Evolutionary conservation across 2,329 filamentous ascomycete genomes (phyloP), one percentile per base, ranked within the genome.

Genomic region (Cryphonectria nitschkei): DNA sequence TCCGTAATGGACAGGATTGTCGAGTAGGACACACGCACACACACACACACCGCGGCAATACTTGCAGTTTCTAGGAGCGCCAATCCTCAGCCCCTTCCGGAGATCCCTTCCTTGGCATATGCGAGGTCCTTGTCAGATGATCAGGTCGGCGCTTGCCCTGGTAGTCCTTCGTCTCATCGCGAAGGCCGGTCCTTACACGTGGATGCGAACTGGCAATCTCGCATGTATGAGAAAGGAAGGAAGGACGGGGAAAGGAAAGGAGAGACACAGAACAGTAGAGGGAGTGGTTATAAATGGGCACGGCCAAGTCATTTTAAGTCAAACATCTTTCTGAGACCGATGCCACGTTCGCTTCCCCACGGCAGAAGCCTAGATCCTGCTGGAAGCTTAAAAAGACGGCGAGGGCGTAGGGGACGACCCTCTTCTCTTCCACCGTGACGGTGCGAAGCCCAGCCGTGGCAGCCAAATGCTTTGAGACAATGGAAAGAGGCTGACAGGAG

Each of bases 31-130:
- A 54, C 43, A 37, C 50, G 37, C 43, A 50, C 19, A 46, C 37
- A 39, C 37, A 46, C 43, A 46, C 19, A 46, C 43, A 9, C 46
- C 46, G 22, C 46, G 64, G 46, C 32, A 32, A 37, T 37, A 68
- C 58, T 52, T 60, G 60, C 69, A 68, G 64, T 9, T 41, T 34
- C 29, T 68, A 41, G 41, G 54, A 41, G 68, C 64, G 64, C 68
- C 68, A 62, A 41, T n/a, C 29, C 26, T 54, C 68, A 70, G 56
- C 63, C 56, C 56, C 61, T 29, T 29, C 61, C 37, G 61, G 39
- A 46, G 5, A 39, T 11, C 26, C 2, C 2, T 29, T 39, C 16
- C 60, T 7, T 39, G 56, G 22, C 32, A 29, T 8, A 46, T 29
- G 61, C 37, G 37, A n/a, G 37, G 22, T 50, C 22, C 26, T 64